phyloP scores from a whole-genome alignment of 371 early-diverging fungal genomes.

The Catenaria anguillulae region DNA sequence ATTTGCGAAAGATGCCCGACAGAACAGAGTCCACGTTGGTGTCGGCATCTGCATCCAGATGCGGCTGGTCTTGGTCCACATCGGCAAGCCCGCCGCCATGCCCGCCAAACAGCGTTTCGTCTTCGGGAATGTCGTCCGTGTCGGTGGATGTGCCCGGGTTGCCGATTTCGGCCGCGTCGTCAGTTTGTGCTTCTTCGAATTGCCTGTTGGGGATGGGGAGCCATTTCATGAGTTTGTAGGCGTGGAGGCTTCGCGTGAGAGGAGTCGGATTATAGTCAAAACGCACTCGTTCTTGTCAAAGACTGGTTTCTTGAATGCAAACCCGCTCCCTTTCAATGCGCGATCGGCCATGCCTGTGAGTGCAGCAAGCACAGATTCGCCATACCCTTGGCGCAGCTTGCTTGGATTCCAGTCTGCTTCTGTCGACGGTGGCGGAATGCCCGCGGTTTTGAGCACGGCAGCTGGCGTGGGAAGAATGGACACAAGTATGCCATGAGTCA shows the following conservation, averaged over 20 bases:
- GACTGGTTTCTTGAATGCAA: constrained; percentile 24
- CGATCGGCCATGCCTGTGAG: constrained; percentile 23
- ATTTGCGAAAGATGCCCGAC: constrained; percentile 2
- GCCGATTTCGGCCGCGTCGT: constrained; percentile 36
- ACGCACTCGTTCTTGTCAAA: constrained; percentile 31
- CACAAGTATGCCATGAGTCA: neutral
- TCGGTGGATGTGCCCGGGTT: no score
- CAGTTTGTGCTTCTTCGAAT: constrained; percentile 36
- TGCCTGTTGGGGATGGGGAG: neutral
- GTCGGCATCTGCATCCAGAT: constrained; percentile 22
- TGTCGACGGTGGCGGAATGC: no score
- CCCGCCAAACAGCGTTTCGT: no score
- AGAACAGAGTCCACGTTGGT: constrained; percentile 16
- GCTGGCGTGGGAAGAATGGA: neutral
- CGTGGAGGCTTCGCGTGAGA: no score
- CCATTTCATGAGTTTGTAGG: no score
- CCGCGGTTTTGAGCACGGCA: constrained; percentile 2
- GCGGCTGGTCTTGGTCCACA: constrained; percentile 15
- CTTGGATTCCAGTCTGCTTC: constrained; percentile 23
- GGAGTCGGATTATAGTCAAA: neutral
- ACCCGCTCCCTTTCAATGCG: constrained; percentile 15
- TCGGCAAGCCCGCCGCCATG: no score
- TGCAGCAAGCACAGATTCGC: constrained; percentile 24
- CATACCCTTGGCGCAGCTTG: constrained; percentile 31
- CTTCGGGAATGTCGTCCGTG: no score